Percentiles rank a stretch among this genome's conserved stretches.
Conservation (phyloP, 1,284 basidiomycete genomes). For the Heterobasidion occidentale region DNA sequence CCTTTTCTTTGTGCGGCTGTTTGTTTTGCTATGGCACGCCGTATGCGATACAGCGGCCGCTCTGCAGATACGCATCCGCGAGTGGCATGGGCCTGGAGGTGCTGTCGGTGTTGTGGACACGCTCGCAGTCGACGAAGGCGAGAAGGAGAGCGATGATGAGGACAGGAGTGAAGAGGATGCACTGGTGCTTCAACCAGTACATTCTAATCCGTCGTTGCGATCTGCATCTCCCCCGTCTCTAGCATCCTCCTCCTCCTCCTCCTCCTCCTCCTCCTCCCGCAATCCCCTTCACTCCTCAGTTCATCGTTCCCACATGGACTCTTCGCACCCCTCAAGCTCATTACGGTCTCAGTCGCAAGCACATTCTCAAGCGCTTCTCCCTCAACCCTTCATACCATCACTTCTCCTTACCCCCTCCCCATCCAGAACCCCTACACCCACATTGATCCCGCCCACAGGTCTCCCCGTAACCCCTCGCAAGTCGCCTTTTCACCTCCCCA, state of each 20-base stretch:
- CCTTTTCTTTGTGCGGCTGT: slow-evolving; percentile 43
- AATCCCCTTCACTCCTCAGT: slow-evolving; percentile 5
- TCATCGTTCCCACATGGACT: slow-evolving; percentile 8
- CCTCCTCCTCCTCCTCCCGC: neutral
- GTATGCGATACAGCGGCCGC: slow-evolving; percentile 29
- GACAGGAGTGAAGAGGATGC: neutral
- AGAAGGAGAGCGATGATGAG: neutral
- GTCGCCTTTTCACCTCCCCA: slow-evolving; percentile 73
- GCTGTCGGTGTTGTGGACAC: neutral
- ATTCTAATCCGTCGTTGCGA: neutral
- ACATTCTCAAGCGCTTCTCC: neutral
- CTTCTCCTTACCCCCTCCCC: slow-evolving; percentile 19
- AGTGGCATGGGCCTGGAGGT: slow-evolving; percentile 19
- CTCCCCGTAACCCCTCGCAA: slow-evolving; percentile 43
- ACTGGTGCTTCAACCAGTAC: neutral
- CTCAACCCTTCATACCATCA: slow-evolving; percentile 7
- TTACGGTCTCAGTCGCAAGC: neutral
- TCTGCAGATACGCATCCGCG: slow-evolving; percentile 11
- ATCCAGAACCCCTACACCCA: slow-evolving; percentile 19
- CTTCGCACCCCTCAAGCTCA: slow-evolving; percentile 3
- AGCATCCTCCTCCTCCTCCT: neutral
- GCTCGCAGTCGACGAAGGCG: neutral
- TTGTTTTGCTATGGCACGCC: slow-evolving; percentile 43
- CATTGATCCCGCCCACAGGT: slow-evolving; percentile 34
- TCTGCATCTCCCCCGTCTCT: neutral